Evolutionary conservation across 805 yeast species (phyloP).

Genomic region (Myxozyma neglecta): DNA sequence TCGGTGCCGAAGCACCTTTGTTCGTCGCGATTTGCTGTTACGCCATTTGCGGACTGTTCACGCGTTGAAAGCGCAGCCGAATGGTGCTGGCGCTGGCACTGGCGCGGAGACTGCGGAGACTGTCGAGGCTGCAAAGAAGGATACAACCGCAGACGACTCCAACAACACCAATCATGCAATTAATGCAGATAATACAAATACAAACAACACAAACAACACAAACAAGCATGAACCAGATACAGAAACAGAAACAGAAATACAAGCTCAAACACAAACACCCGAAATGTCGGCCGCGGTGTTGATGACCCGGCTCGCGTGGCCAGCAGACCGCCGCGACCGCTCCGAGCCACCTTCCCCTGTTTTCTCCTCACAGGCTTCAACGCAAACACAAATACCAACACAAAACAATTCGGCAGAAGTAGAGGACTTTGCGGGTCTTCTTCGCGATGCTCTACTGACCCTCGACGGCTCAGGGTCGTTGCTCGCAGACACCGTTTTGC

Average conservation of each 20-base stretch:
- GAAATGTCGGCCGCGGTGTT: slow-evolving; percentile 17
- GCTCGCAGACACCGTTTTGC: slow-evolving; percentile 22
- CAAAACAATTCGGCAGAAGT: background rate
- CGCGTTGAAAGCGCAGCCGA: slow-evolving; percentile 30
- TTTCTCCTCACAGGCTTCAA: too few species aligned
- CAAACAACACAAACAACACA: background rate
- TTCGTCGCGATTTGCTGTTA: slow-evolving; percentile 71
- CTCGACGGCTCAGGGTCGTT: slow-evolving; percentile 26
- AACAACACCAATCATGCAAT: background rate
- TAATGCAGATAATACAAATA: background rate
- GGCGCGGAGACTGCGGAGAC: background rate
- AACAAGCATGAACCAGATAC: background rate
- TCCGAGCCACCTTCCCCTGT: too few species aligned
- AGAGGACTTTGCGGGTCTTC: slow-evolving; percentile 17
- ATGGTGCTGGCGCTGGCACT: background rate
- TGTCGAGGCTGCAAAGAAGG: background rate
- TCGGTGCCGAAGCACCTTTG: slow-evolving; percentile 70
- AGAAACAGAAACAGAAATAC: background rate
- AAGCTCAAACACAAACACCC: slow-evolving; percentile 1
- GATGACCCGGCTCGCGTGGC: slow-evolving; percentile 21
- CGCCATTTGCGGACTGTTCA: slow-evolving; percentile 81
- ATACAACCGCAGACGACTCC: background rate
- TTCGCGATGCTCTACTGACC: slow-evolving; percentile 25
- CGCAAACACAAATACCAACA: too few species aligned
- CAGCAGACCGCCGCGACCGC: slow-evolving; percentile 5